Evolutionary conservation across 352 stramenopile species (phyloP).

Genomic region (Pythium angustatum): DNA sequence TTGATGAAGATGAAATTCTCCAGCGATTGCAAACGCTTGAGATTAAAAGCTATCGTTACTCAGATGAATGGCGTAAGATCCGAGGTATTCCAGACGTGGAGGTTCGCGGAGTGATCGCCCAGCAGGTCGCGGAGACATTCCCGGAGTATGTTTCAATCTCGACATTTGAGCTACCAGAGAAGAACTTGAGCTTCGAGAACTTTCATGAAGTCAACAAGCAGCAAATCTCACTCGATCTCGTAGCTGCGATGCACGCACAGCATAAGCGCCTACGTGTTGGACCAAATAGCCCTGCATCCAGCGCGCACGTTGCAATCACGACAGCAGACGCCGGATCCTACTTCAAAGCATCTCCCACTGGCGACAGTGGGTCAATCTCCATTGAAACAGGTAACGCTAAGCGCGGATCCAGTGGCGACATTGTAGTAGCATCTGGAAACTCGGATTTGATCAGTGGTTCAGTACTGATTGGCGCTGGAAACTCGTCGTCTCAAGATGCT

Average conservation of each 20-base stretch:
- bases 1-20: conserved; percentile 90
- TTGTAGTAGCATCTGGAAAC: conserved; percentile 27
- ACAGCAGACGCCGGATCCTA: conserved; percentile 49
- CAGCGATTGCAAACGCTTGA: conserved; percentile 87
- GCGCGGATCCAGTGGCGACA: conserved; percentile 24
- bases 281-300: conserved; percentile 43
- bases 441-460: conserved; percentile 6
- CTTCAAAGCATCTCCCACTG: conserved; percentile 35
- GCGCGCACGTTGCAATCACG: conserved; percentile 46
- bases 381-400: conserved; percentile 43
- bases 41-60: conserved; percentile 92
- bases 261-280: conserved; percentile 66
- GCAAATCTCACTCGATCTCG: conserved; percentile 88
- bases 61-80: conserved; percentile 87
- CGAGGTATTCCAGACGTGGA: conserved; percentile 68
- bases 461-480: conserved; percentile 5
- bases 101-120: conserved; percentile 93
- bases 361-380: conserved; percentile 38
- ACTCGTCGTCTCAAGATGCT: background rate
- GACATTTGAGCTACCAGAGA: conserved; percentile 84
- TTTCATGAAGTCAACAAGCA: conserved; percentile 96
- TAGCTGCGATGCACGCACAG: conserved; percentile 89
- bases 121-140: conserved; percentile 90
- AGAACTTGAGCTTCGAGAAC: conserved; percentile 86
- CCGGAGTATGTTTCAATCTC: conserved; percentile 91